These are phyloP conservation scores for Cryptococcus sp. DNA, from an alignment of 1,284 basidiomycete genomes.

Conservation along the genomic window DNA sequence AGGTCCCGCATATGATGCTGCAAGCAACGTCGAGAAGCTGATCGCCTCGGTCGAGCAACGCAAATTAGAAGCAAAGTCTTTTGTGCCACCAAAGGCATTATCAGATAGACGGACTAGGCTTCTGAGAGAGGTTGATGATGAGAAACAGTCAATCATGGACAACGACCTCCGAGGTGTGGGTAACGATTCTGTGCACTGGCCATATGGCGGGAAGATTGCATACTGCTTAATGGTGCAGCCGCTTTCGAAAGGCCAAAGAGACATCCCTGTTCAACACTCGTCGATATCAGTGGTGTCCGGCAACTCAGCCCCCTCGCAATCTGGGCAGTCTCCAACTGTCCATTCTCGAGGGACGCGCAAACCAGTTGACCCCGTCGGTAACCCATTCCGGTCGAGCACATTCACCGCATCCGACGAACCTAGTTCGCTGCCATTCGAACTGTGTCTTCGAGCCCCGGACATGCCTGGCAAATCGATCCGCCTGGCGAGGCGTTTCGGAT, in stretches of 20 bases:
- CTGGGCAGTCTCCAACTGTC: not conserved
- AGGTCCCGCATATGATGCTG: conserved; percentile 15
- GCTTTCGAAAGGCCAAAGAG: not conserved
- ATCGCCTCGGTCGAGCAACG: not conserved
- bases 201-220: conserved; percentile 34
- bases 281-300: not conserved
- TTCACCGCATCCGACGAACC: not conserved
- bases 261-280: not conserved
- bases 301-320: not conserved
- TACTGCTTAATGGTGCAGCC: conserved; percentile 24
- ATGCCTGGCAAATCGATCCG: conserved; percentile 39
- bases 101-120: not conserved
- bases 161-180: conserved; percentile 18
- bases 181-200: conserved; percentile 25
- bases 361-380: conserved; percentile 1
- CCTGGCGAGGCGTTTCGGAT: conserved; percentile 39
- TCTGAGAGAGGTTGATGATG: conserved; percentile 28
- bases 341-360: not conserved
- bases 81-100: not conserved
- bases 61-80: not conserved
- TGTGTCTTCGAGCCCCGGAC: conserved; percentile 24
- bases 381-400: conserved; percentile 5
- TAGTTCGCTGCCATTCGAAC: conserved; percentile 15
- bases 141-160: conserved; percentile 26
- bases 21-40: conserved; percentile 5